Evolutionary conservation across 2,329 filamentous ascomycete genomes (phyloP).

Genomic region (Blastomyces parvus): DNA sequence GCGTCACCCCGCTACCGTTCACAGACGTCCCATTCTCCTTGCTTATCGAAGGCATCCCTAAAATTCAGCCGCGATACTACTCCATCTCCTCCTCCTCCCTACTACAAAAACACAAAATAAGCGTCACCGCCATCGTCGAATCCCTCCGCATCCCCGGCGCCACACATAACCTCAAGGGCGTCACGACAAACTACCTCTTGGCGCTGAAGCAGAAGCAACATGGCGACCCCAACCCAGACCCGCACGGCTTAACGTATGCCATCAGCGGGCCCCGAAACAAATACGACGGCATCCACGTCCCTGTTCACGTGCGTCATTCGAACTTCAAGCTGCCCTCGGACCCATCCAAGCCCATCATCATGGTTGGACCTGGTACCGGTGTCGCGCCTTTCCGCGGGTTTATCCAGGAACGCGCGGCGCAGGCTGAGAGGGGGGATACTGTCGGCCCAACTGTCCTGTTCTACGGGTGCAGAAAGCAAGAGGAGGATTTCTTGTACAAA

Average conservation of each 20-base stretch:
- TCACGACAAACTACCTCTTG: constrained; percentile 92
- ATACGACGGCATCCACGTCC: constrained; percentile 90
- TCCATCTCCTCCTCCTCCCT: constrained; percentile 96
- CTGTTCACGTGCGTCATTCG: constrained; percentile 91
- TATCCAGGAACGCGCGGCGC: constrained; percentile 81
- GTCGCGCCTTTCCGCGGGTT: constrained; percentile 91
- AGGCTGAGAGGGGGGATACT: constrained; percentile 66
- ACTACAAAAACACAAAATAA: constrained; percentile 89
- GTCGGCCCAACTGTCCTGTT: constrained; percentile 86
- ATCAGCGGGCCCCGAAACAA: constrained; percentile 88
- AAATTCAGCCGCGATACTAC: constrained; percentile 96
- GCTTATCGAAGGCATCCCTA: constrained; percentile 85
- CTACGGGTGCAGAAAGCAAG: constrained; percentile 80
- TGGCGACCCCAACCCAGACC: constrained; percentile 58
- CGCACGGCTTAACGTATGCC: constrained; percentile 77
- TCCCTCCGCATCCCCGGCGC: constrained; percentile 68
- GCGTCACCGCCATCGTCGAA: constrained; percentile 91
- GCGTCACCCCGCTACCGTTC: constrained; percentile 67
- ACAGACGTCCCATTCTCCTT: constrained; percentile 81
- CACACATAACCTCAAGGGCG: constrained; percentile 73
- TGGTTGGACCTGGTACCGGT: constrained; percentile 92
- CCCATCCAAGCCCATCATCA: constrained; percentile 84
- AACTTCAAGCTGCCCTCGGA: constrained; percentile 99
- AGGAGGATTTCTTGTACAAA: constrained; percentile 89
- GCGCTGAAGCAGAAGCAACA: constrained; percentile 96